Conservation (phyloP, 176 grass and related monocot genomes). For the Avena insularis region DNA sequence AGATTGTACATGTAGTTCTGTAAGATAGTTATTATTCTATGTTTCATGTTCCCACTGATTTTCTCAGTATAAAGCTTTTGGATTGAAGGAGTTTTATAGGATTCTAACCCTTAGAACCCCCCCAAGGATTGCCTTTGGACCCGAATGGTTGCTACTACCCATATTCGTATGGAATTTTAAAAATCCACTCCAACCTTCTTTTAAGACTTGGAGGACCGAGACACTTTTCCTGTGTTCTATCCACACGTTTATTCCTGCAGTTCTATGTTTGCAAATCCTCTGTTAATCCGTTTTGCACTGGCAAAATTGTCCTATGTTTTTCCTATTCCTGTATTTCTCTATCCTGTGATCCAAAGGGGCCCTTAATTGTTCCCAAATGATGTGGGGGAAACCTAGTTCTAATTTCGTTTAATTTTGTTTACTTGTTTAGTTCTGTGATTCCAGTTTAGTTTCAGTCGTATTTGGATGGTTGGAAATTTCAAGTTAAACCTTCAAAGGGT, state of each 20-base stretch:
- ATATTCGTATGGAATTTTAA: neutral
- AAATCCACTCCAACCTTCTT: neutral
- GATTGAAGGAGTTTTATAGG: neutral
- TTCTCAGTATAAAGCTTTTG: neutral
- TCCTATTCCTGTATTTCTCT: no score
- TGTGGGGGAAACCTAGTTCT: conserved; percentile 6
- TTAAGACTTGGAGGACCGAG: neutral
- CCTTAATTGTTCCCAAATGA: neutral
- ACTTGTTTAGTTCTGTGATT: conserved; percentile 9
- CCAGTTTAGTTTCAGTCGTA: neutral
- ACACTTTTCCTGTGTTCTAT: neutral
- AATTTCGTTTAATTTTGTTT: conserved; percentile 2
- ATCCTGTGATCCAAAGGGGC: neutral
- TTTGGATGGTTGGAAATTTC: neutral
- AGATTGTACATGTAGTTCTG: neutral
- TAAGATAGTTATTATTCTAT: conserved; percentile 30
- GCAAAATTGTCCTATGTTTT: neutral
- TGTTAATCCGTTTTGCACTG: neutral
- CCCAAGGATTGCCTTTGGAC: neutral
- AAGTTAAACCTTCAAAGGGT: conserved; percentile 15
- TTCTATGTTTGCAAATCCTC: neutral
- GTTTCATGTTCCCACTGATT: neutral
- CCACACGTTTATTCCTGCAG: neutral
- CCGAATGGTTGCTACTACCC: neutral
- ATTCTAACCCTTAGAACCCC: neutral